A percentile compares a stretch with the other conserved stretches of the same genome.
Conservation (phyloP, 768 basidiomycete genomes). For the Gyrodon lividus region DNA sequence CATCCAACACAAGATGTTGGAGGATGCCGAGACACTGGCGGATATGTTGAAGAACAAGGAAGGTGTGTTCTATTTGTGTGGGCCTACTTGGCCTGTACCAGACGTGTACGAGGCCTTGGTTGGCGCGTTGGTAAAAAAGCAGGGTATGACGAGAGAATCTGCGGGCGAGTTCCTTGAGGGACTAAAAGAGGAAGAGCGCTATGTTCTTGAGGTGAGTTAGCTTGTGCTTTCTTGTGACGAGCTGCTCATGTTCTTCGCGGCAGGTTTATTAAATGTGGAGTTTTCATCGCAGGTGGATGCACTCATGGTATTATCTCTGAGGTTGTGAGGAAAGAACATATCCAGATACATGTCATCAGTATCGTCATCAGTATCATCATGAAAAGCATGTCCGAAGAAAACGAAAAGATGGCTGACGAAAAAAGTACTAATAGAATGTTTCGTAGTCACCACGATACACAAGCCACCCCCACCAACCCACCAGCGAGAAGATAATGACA, state of each 20-base stretch:
- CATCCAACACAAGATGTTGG: slow-evolving; percentile 97
- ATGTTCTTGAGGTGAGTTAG: slow-evolving; percentile 78
- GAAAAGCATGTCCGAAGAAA: background rate
- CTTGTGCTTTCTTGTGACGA: background rate
- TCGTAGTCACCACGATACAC: slow-evolving; percentile 24
- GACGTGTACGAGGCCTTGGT: slow-evolving; percentile 95
- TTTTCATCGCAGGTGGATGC: background rate
- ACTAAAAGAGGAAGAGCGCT: slow-evolving; percentile 95
- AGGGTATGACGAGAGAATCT: slow-evolving; percentile 55
- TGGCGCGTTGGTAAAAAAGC: slow-evolving; percentile 71
- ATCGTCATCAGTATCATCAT: background rate
- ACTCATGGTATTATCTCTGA: background rate
- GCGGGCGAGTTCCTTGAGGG: slow-evolving; percentile 86
- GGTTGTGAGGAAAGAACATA: background rate
- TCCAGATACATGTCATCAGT: background rate
- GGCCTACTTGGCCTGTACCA: slow-evolving; percentile 99
- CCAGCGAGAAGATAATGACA: slow-evolving; percentile 48
- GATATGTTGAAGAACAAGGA: slow-evolving; percentile 68
- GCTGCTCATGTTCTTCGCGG: slow-evolving; percentile 1
- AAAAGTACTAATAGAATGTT: slow-evolving; percentile 19
- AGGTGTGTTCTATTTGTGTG: slow-evolving; percentile 94
- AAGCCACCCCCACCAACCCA: slow-evolving; percentile 36
- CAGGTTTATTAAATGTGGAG: slow-evolving; percentile 25
- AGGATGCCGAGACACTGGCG: slow-evolving; percentile 78
- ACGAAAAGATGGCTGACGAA: background rate